A percentile compares a stretch with the other conserved stretches of the same genome.
Conservation (phyloP, 75 land plant species). For the Picea sitchensis region DNA sequence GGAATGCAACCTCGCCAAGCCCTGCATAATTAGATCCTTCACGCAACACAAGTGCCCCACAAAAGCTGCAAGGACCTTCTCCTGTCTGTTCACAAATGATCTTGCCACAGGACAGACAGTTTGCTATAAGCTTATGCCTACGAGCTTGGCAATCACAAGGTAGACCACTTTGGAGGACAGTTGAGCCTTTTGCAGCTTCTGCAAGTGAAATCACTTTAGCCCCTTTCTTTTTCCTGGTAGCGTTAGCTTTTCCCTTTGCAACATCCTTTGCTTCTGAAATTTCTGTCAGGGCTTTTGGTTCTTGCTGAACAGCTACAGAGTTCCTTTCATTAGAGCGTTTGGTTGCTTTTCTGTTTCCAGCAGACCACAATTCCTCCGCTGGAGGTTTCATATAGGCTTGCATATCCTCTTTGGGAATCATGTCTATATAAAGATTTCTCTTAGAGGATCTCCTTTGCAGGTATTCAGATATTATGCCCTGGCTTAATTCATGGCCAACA, state of each 20-base stretch:
- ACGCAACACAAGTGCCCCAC: conserved; percentile 83
- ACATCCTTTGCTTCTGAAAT: conserved; percentile 20
- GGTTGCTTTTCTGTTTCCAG: conserved; percentile 43
- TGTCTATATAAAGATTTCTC: conserved; percentile 10
- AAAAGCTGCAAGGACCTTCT: conserved; percentile 90
- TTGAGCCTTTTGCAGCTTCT: conserved; percentile 80
- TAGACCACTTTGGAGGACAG: conserved; percentile 71
- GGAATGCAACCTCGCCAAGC: conserved; percentile 36
- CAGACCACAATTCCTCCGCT: conserved; percentile 36
- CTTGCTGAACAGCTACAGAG: conserved; percentile 1
- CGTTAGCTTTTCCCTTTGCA: conserved; percentile 23
- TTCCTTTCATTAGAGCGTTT: conserved; percentile 26
- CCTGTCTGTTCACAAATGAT: conserved; percentile 96
- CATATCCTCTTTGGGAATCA: conserved; percentile 25
- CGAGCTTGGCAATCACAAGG: conserved; percentile 92
- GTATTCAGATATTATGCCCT: conserved; percentile 59
- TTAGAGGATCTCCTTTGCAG: conserved; percentile 39
- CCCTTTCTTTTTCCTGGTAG: conserved; percentile 54
- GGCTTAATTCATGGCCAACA: conserved; percentile 65
- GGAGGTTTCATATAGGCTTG: conserved; percentile 83
- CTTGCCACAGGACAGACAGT: conserved; percentile 93
- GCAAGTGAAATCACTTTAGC: conserved; percentile 79
- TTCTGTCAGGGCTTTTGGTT: conserved; percentile 17
- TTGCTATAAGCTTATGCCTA: conserved; percentile 79
- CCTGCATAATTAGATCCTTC: conserved; percentile 95